These are phyloP conservation scores for Saccharomycopsis guyanensis DNA, from an alignment of 805 yeast genomes.

Conservation along the genomic window DNA sequence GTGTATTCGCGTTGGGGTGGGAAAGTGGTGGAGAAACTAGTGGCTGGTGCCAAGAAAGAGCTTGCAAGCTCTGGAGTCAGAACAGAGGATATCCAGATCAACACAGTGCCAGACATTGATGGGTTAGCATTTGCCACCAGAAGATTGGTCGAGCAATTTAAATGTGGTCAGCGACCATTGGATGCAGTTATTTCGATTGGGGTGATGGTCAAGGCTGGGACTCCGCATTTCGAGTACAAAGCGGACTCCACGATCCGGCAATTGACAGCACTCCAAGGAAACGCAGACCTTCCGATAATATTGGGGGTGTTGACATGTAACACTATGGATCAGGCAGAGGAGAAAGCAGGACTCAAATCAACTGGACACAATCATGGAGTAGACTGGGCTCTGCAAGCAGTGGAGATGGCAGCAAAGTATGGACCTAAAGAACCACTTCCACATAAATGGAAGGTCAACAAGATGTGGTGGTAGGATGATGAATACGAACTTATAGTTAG, in stretches of 20 bases:
- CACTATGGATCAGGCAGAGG: slow-evolving; percentile 88
- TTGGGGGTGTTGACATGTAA: slow-evolving; percentile 90
- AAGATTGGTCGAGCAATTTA: slow-evolving; percentile 38
- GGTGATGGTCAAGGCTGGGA: slow-evolving; percentile 86
- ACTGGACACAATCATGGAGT: slow-evolving; percentile 88
- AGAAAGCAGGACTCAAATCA: slow-evolving; percentile 73
- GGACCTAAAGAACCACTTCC: too few species aligned
- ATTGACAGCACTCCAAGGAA: slow-evolving; percentile 71
- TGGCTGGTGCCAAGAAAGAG: too few species aligned
- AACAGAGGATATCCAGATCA: slow-evolving; percentile 67
- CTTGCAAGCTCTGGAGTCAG: too few species aligned
- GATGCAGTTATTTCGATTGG: slow-evolving; percentile 94
- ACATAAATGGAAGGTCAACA: too few species aligned
- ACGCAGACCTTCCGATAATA: slow-evolving; percentile 67
- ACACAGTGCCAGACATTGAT: slow-evolving; percentile 88
- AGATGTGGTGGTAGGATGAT: neutral
- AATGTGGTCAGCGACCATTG: slow-evolving; percentile 42
- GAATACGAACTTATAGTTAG: neutral
- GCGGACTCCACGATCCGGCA: slow-evolving; percentile 82
- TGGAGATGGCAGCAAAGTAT: slow-evolving; percentile 73
- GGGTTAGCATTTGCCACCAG: slow-evolving; percentile 85
- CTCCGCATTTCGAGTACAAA: slow-evolving; percentile 97
- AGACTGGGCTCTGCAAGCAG: slow-evolving; percentile 99
- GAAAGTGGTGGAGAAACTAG: too few species aligned
- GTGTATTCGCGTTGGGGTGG: too few species aligned